phyloP scores from a whole-genome alignment of 306 rosid species.

The Cercis canadensis region DNA sequence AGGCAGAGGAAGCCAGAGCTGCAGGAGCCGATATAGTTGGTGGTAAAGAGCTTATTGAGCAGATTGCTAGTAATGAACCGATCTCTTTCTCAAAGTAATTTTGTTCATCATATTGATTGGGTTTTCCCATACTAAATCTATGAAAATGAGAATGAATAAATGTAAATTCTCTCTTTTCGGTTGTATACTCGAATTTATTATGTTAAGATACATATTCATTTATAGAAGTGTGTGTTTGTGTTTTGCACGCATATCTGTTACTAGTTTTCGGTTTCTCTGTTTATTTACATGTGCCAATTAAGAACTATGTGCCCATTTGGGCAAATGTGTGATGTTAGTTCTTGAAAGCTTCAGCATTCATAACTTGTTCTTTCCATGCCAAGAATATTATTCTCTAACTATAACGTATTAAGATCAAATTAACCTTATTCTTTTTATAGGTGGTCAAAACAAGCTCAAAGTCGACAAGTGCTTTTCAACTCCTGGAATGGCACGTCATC shows the following conservation, averaged over 20 bases:
- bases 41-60: constrained; percentile 89
- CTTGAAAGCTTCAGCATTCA: constrained; percentile 4
- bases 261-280: neutral
- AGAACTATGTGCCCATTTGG: constrained; percentile 8
- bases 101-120: constrained; percentile 9
- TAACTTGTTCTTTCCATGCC: constrained; percentile 3
- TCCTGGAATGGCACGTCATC: constrained; percentile 91
- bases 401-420: constrained; percentile 22
- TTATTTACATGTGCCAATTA: neutral
- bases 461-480: constrained; percentile 98
- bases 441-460: constrained; percentile 77
- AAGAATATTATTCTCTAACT: constrained; percentile 24
- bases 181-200: constrained; percentile 25
- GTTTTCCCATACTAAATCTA: constrained; percentile 14
- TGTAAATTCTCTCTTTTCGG: constrained; percentile 14
- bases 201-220: constrained; percentile 1
- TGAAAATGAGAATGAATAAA: constrained; percentile 14
- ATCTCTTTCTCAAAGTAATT: constrained; percentile 36
- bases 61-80: constrained; percentile 81
- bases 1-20: constrained; percentile 97
- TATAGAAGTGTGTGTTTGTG: neutral
- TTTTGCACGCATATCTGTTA: constrained; percentile 5
- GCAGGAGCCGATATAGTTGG: constrained; percentile 99
- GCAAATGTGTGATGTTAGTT: constrained; percentile 9
- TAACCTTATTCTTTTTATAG: constrained; percentile 51